Percentiles rank a stretch among this genome's conserved stretches.
These are phyloP conservation scores for Bruguiera gymnorhiza DNA, from an alignment of 345 rosid species.

Conservation along the genomic window DNA sequence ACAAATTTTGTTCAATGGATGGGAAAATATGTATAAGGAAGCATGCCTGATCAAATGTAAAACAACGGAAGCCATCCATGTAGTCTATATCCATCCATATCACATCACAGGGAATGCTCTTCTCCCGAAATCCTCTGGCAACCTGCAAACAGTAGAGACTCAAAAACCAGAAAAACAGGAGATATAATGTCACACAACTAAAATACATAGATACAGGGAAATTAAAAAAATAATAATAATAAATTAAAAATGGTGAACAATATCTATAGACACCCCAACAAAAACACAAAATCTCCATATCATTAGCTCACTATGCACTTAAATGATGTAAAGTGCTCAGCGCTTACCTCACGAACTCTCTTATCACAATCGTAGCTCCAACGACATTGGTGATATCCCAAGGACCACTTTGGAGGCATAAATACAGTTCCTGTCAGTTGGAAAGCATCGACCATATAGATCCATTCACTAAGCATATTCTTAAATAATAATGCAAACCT, in stretches of 20 bases:
- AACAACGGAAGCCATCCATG: constrained; percentile 97
- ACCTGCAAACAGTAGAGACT: constrained; percentile 40
- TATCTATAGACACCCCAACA: not conserved
- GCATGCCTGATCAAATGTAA: constrained; percentile 83
- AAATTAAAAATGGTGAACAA: not conserved
- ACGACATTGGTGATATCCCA: constrained; percentile 94
- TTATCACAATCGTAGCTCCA: constrained; percentile 84
- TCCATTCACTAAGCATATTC: too few relatives aligned
- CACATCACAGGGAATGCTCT: constrained; percentile 81
- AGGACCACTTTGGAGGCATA: constrained; percentile 97
- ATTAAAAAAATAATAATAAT: not conserved
- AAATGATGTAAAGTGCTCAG: constrained; percentile 25
- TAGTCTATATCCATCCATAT: constrained; percentile 99
- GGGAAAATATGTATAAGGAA: not conserved
- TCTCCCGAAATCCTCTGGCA: constrained; percentile 67
- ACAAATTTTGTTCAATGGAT: not conserved
- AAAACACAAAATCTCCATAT: not conserved
- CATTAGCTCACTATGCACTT: constrained; percentile 4
- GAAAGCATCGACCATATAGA: constrained; percentile 1
- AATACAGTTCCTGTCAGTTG: constrained; percentile 59
- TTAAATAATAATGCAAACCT: too few relatives aligned
- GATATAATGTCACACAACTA: not conserved
- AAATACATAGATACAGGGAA: not conserved
- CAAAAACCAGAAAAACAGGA: constrained; percentile 13
- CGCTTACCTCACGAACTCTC: constrained; percentile 72